These are phyloP conservation scores for Malbranchea zuffiana DNA, from an alignment of 2,329 filamentous ascomycete species.

Conservation along the genomic window DNA sequence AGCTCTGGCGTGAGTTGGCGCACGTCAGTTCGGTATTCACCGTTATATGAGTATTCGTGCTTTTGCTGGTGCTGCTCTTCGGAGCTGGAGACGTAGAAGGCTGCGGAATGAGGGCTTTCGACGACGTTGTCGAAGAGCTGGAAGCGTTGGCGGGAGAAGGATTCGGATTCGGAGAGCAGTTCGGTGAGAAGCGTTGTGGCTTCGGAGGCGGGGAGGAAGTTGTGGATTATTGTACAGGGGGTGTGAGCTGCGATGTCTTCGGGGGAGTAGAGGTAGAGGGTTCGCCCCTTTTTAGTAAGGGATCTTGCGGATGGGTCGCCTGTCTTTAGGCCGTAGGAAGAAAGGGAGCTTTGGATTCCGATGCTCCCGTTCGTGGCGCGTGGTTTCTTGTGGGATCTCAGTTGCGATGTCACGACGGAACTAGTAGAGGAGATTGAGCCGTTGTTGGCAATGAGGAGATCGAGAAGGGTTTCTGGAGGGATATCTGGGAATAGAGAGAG, in stretches of 20 bases:
- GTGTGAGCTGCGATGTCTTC: conserved; percentile 71
- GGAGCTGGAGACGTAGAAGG: conserved; percentile 68
- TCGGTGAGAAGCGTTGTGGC: conserved; percentile 67
- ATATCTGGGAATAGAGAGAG: conserved; percentile 61
- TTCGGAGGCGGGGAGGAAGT: conserved; percentile 63
- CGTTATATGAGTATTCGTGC: conserved; percentile 78
- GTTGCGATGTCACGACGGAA: conserved; percentile 39
- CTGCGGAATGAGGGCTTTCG: conserved; percentile 69
- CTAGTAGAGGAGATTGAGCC: conserved; percentile 62
- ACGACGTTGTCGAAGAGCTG: conserved; percentile 84
- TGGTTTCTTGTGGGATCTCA: conserved; percentile 17
- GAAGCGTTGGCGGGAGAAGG: conserved; percentile 62
- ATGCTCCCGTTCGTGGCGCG: conserved; percentile 29
- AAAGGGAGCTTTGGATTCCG: conserved; percentile 55
- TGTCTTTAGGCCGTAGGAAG: conserved; percentile 24
- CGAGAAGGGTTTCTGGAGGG: conserved; percentile 59
- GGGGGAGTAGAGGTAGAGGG: conserved; percentile 72
- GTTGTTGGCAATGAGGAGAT: conserved; percentile 64
- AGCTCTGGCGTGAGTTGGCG: conserved; percentile 67
- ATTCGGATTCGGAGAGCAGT: conserved; percentile 59
- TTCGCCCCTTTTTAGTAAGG: conserved; percentile 65
- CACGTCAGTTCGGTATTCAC: conserved; percentile 62
- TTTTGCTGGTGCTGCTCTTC: conserved; percentile 60
- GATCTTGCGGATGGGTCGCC: conserved; percentile 27
- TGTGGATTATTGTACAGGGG: conserved; percentile 84